Base-by-base conservation (phyloP, 257 asterid genomes). In the Solanum chmielewskii region DNA sequence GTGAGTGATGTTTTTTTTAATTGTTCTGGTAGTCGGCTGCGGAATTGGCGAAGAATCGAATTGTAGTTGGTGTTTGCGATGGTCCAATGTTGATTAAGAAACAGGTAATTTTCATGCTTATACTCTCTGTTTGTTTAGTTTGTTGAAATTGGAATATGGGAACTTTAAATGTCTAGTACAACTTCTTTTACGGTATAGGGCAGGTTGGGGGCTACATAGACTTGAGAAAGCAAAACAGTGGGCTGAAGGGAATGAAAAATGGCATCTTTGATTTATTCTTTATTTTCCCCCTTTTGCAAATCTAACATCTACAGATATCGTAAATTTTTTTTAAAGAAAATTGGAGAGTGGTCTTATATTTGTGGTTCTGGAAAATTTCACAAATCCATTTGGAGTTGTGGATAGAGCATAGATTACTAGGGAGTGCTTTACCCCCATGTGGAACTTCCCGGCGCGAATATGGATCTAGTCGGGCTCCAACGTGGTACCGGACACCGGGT, bases 11-110 rank as follows among this genome's bases (percentile, higher is more conserved):
- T 31, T 90, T 86, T 87, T 59, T 52, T 59, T 1, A 39, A 9
- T 44, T 44, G 4, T 60, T 9, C 27, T 60, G 68, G 71, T 77
- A 95, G 98, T 98, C 95, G 27, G 98, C 99, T 5, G 95, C 97
- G 5, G 87, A 42, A 83, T 88, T 92, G 88, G 93, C 98, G 8
- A 90, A 92, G 88, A 93, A 93, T 83, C 93, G 97, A 25, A 87
- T 96, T 42, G 97, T 96, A n/a, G 89, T 96, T 62, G 99, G 99
- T 70, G 95, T 95, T 83, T 96, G 98, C 88, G 97, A 94, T 87
- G 99, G 98, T 78, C 98, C 98, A 37, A 96, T 94, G 99, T 90
- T 96, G 88, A 35, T 90, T 14, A 96, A 94, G 49, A 96, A 96
- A 86, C 91, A 94, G 98, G 99, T 96, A 52, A 11, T 37, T 37